A percentile compares a stretch with the other conserved stretches of the same genome.
These are phyloP conservation scores for Sporothrix brunneoviolacea DNA, from an alignment of 2,329 filamentous ascomycete genomes.

Conservation along the genomic window DNA sequence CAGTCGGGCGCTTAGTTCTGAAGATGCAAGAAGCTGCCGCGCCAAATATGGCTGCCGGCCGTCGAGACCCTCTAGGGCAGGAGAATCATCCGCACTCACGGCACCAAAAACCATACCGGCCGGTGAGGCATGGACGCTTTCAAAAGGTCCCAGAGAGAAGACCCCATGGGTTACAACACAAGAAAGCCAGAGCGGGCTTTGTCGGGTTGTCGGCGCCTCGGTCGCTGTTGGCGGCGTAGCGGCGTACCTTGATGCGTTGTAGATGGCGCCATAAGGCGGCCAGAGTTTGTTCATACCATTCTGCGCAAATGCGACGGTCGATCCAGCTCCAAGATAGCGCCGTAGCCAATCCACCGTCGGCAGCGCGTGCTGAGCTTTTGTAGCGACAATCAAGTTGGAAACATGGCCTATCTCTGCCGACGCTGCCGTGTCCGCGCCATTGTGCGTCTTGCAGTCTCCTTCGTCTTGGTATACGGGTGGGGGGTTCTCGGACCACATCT, in stretches of 20 bases:
- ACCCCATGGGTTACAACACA: slow-evolving; percentile 57
- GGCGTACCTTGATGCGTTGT: slow-evolving; percentile 35
- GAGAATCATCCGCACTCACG: slow-evolving; percentile 24
- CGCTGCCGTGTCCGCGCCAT: slow-evolving; percentile 5
- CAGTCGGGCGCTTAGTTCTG: slow-evolving; percentile 34
- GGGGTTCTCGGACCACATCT: slow-evolving; percentile 46
- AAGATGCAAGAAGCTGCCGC: slow-evolving; percentile 35
- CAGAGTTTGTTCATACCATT: slow-evolving; percentile 74
- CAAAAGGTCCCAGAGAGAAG: slow-evolving; percentile 43
- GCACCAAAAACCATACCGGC: slow-evolving; percentile 43
- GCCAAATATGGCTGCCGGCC: slow-evolving; percentile 31
- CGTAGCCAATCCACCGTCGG: slow-evolving; percentile 52
- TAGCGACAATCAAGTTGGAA: slow-evolving; percentile 68
- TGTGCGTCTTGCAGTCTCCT: too few relatives aligned
- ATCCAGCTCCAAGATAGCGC: slow-evolving; percentile 53
- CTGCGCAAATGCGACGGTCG: slow-evolving; percentile 77
- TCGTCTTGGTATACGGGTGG: slow-evolving; percentile 26
- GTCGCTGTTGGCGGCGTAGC: background rate
- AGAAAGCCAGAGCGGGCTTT: slow-evolving; percentile 62
- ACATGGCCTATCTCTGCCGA: slow-evolving; percentile 38
- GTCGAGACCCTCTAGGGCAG: too few relatives aligned
- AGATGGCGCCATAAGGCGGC: slow-evolving; percentile 43
- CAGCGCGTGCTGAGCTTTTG: slow-evolving; percentile 66
- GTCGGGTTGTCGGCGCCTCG: slow-evolving; percentile 21
- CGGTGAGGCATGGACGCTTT: slow-evolving; percentile 45